These are phyloP conservation scores for Suhomyces maxii DNA, from an alignment of 1,139 yeast genomes.

Conservation along the genomic window DNA sequence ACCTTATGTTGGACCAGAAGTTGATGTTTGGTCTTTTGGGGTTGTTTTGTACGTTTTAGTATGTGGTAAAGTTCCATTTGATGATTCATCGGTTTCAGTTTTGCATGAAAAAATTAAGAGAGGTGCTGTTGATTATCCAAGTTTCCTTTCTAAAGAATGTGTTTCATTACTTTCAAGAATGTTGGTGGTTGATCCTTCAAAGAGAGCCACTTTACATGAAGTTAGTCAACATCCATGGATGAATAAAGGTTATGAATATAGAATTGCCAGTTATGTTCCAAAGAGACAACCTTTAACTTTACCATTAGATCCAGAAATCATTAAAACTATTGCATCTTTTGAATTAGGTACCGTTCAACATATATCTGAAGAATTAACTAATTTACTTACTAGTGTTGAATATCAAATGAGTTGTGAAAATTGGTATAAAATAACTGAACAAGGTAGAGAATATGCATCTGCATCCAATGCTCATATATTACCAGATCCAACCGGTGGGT, in stretches of 20 bases:
- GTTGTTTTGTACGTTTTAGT: slow-evolving; percentile 92
- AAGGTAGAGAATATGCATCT: slow-evolving; percentile 43
- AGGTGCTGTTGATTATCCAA: slow-evolving; percentile 91
- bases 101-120: slow-evolving; percentile 92
- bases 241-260: slow-evolving; percentile 79
- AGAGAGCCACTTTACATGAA: slow-evolving; percentile 77
- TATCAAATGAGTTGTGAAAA: slow-evolving; percentile 65
- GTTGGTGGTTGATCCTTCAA: slow-evolving; percentile 86
- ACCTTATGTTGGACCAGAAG: slow-evolving; percentile 95
- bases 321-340: slow-evolving; percentile 73
- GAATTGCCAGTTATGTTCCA: slow-evolving; percentile 73
- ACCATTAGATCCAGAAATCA: slow-evolving; percentile 70
- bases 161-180: slow-evolving; percentile 80
- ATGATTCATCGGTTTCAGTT: slow-evolving; percentile 90
- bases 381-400: slow-evolving; percentile 62
- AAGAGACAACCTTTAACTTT: slow-evolving; percentile 69
- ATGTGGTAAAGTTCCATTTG: slow-evolving; percentile 98
- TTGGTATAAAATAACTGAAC: slow-evolving; percentile 56
- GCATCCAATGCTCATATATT: slow-evolving; percentile 41
- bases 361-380: slow-evolving; percentile 56
- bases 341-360: slow-evolving; percentile 74
- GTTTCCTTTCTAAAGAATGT: slow-evolving; percentile 77
- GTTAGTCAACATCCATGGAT: slow-evolving; percentile 94
- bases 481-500: slow-evolving; percentile 86
- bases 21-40: slow-evolving; percentile 98